Percentiles rank a stretch among this genome's conserved stretches.
Conservation (phyloP, 2,329 filamentous ascomycete species). For the Xylariomycetidae sp. region DNA sequence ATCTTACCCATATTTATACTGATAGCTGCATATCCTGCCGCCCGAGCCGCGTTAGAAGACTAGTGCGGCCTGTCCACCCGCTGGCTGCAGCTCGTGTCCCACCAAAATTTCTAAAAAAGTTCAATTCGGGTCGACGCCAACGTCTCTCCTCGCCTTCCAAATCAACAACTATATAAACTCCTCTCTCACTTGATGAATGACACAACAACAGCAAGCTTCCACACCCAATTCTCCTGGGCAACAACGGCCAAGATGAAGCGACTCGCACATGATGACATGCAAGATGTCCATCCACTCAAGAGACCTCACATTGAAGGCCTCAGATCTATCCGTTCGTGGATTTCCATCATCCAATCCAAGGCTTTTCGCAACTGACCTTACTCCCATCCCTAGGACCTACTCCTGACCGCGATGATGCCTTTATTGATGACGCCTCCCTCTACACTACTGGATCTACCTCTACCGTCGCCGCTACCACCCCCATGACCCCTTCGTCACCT, state of each 20-base stretch:
- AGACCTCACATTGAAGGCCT: too few species aligned
- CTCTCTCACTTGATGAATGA: background rate
- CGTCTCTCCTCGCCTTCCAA: too few species aligned
- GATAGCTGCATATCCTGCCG: too few species aligned
- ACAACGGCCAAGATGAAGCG: too few species aligned
- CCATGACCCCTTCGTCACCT: constrained; percentile 46
- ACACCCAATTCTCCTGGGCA: too few species aligned
- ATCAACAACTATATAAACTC: background rate
- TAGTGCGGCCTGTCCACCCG: background rate
- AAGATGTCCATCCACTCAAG: too few species aligned
- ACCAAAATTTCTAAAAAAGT: constrained; percentile 13
- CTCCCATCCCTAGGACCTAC: constrained; percentile 4
- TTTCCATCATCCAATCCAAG: constrained; percentile 54
- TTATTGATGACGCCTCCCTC: constrained; percentile 15
- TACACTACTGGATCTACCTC: constrained; percentile 16
- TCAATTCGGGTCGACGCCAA: too few species aligned
- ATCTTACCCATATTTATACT: too few species aligned
- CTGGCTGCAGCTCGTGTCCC: constrained; percentile 4
- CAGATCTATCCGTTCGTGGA: too few species aligned
- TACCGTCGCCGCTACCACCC: constrained; percentile 31
- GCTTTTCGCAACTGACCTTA: constrained; percentile 3
- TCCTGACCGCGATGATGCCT: constrained; percentile 9
- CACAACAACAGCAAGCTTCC: too few species aligned
- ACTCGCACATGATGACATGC: too few species aligned
- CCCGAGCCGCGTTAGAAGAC: too few species aligned